Evolutionary conservation across 2,329 filamentous ascomycete genomes (phyloP), one percentile per base, ranked within the genome.

Genomic region (Botryosphaeria dothidea): DNA sequence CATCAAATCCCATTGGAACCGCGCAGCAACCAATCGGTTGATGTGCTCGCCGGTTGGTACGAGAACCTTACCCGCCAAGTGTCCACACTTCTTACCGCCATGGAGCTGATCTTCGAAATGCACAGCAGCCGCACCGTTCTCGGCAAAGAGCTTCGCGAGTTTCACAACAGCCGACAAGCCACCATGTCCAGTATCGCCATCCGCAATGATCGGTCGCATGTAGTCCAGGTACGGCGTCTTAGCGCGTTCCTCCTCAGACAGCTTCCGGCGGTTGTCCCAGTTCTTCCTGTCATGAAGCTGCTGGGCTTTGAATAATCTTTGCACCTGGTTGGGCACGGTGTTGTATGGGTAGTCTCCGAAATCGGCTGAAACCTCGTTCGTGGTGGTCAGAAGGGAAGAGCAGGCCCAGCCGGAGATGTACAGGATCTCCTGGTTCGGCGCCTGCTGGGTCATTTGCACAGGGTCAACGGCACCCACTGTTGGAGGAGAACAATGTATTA

Each of bases 271-370:
- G 25, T 87, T 82, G 76, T 97, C 93, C 89, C 92, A 98, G 74
- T 97, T 92, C 79, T 96, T 97, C 70, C 95, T 90, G 78, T 99
- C 95, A 77, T 99, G 95, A 83, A 98, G 89, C 69, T 93, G 93
- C 79, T 99, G 95, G 3, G 95, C 95, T 81, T 98, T 98, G 81
- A 96, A 92, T 60, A 99, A 82, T 68, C 95, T 88, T 81, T 99
- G 93, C 3, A 99, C 95, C 78, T 98, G 95, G 80, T 98, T 98
- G 8, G 95, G 95, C 4, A 99, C 95, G 0, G 95, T 99, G 76
- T 98, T 98, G 82, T 99, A 99, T 0, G 95, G 95, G 77, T 99
- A 99, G 79, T 99, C 95, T 73, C 95, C 95, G 80, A 98, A 97
- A 77, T 99, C 95, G 48, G 95, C 92, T 0, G 93, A 97, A 29